phyloP scores from a whole-genome alignment of 2,329 filamentous ascomycete genomes.

The Cadophora gregata region DNA sequence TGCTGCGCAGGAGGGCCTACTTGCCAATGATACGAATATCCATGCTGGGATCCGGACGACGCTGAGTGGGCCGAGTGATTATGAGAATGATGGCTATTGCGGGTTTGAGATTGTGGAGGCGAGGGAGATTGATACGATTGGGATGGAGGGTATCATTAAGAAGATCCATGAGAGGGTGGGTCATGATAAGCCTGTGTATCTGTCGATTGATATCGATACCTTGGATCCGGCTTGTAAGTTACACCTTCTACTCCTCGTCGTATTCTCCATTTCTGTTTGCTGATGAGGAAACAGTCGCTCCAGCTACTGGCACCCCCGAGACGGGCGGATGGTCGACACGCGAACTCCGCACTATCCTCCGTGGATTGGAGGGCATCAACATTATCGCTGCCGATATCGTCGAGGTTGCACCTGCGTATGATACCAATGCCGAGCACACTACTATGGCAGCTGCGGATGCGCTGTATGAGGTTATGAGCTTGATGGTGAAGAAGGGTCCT shows the following conservation, averaged over 20 bases:
- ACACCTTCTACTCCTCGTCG: background rate
- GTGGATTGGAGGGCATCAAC: constrained; percentile 72
- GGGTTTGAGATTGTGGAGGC: constrained; percentile 85
- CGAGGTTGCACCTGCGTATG: constrained; percentile 75
- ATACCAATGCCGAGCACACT: constrained; percentile 74
- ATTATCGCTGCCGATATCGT: constrained; percentile 75
- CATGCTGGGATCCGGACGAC: constrained; percentile 88
- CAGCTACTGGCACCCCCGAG: constrained; percentile 77
- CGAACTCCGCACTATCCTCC: constrained; percentile 73
- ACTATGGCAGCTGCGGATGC: constrained; percentile 76
- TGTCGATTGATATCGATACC: constrained; percentile 87
- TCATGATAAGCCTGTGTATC: constrained; percentile 75
- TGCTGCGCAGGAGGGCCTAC: constrained; percentile 76
- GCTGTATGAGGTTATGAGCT: constrained; percentile 78
- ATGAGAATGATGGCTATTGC: constrained; percentile 85
- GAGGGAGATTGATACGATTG: constrained; percentile 71
- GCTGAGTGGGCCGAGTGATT: constrained; percentile 77
- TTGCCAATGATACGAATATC: constrained; percentile 84
- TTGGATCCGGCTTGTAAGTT: constrained; percentile 77
- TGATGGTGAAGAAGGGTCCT: constrained; percentile 82
- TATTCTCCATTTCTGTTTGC: background rate
- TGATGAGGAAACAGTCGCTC: constrained; percentile 58
- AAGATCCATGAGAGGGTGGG: constrained; percentile 79
- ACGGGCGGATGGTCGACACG: constrained; percentile 78
- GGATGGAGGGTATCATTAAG: constrained; percentile 76